Percentiles rank a stretch among this genome's conserved stretches.
These are phyloP conservation scores for Pythium biforme DNA, from an alignment of 352 stramenopile genomes.

Conservation along the genomic window DNA sequence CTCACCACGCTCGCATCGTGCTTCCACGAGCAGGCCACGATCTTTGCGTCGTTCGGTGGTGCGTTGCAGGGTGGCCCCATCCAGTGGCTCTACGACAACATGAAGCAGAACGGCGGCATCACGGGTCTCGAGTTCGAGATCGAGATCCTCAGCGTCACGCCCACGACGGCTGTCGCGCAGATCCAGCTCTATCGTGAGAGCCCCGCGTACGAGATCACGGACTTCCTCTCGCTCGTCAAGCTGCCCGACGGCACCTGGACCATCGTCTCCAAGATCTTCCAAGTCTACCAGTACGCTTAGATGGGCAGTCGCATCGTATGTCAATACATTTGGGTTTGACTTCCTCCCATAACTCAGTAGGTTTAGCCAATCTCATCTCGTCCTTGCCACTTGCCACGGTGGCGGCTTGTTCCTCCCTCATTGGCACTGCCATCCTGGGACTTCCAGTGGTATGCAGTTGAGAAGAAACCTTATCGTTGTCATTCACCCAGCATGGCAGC, in stretches of 20 bases:
- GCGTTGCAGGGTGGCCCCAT: constrained; percentile 16
- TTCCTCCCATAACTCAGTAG: not conserved
- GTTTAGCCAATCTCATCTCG: not conserved
- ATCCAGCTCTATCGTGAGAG: constrained; percentile 15
- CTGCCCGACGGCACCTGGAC: constrained; percentile 9
- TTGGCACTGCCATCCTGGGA: not conserved
- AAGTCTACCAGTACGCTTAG: constrained; percentile 17
- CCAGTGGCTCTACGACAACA: constrained; percentile 18
- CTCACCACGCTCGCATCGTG: constrained; percentile 8
- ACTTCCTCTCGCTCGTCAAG: constrained; percentile 23
- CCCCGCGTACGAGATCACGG: constrained; percentile 18
- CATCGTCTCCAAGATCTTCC: constrained; percentile 24
- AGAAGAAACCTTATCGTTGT: not conserved
- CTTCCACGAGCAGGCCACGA: constrained; percentile 18
- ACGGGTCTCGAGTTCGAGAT: constrained; percentile 14
- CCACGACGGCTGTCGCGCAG: constrained; percentile 15
- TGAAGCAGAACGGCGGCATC: constrained; percentile 16
- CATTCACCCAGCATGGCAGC: too few species aligned
- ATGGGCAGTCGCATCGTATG: constrained; percentile 1
- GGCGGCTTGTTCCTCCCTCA: not conserved
- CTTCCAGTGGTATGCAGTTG: not conserved
- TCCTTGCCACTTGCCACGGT: constrained; percentile 10
- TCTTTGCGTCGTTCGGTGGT: constrained; percentile 14
- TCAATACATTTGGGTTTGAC: constrained; percentile 6
- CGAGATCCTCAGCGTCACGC: constrained; percentile 9